phyloP scores from a whole-genome alignment of 1,284 basidiomycete genomes.

The Sparassis latifolia region DNA sequence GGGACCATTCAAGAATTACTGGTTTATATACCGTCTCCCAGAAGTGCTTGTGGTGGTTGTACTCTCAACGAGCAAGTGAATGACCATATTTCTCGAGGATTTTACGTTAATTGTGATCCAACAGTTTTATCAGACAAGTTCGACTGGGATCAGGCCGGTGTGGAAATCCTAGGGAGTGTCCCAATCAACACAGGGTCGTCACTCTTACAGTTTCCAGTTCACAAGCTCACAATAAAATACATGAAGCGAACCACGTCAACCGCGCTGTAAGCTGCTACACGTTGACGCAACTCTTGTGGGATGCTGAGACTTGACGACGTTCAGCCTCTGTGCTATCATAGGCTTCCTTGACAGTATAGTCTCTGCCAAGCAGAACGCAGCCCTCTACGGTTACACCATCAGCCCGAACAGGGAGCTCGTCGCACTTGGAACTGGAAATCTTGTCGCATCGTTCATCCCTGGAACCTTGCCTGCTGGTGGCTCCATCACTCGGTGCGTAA shows the following conservation, averaged over 20 bases:
- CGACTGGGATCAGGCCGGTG: slow-evolving; percentile 71
- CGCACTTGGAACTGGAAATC: slow-evolving; percentile 79
- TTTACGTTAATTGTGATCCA: not conserved
- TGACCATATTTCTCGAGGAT: not conserved
- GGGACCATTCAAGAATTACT: slow-evolving; percentile 43
- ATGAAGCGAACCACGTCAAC: slow-evolving; percentile 72
- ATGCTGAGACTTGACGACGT: slow-evolving; percentile 6
- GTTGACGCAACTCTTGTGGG: not conserved
- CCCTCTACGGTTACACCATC: slow-evolving; percentile 80
- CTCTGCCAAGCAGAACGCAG: slow-evolving; percentile 82
- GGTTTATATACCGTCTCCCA: slow-evolving; percentile 74
- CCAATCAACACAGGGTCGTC: slow-evolving; percentile 53
- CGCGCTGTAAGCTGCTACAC: slow-evolving; percentile 52
- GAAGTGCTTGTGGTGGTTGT: slow-evolving; percentile 81
- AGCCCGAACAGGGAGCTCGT: slow-evolving; percentile 90
- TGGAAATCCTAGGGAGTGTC: slow-evolving; percentile 78
- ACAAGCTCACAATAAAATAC: slow-evolving; percentile 51
- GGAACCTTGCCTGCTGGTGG: slow-evolving; percentile 87
- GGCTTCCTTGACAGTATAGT: slow-evolving; percentile 82
- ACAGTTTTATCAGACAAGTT: slow-evolving; percentile 68
- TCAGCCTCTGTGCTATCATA: slow-evolving; percentile 65
- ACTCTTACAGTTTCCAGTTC: slow-evolving; percentile 65
- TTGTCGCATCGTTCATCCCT: slow-evolving; percentile 73
- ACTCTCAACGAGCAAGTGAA: slow-evolving; percentile 66
- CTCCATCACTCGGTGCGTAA: slow-evolving; percentile 69